Evolutionary conservation across 31 red algal species (phyloP).

Genomic region (Odonthalia washingtoniensis): DNA sequence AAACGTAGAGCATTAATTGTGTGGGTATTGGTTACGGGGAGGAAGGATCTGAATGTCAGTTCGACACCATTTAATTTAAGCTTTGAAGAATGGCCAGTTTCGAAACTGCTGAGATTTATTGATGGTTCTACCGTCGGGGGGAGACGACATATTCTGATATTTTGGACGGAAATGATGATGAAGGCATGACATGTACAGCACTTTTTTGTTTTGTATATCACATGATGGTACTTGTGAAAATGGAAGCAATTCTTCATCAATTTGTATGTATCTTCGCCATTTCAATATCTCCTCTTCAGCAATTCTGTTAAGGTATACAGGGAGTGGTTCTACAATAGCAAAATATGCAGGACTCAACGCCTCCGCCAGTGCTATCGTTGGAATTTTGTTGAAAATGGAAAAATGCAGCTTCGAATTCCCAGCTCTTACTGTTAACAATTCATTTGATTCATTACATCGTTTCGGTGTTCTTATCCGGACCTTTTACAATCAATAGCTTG

Average conservation of each 20-base stretch:
- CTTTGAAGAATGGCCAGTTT: conserved; percentile 61
- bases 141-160: background rate
- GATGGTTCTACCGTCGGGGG: conserved; percentile 51
- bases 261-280: conserved; percentile 60
- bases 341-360: conserved; percentile 63
- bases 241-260: conserved; percentile 53
- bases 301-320: conserved; percentile 58
- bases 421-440: conserved; percentile 76
- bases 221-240: background rate
- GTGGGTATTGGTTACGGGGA: too few relatives aligned
- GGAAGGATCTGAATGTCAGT: too few relatives aligned
- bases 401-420: conserved; percentile 80
- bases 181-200: conserved; percentile 7
- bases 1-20: too few relatives aligned
- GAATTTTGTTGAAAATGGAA: conserved; percentile 85
- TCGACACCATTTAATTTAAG: conserved; percentile 65
- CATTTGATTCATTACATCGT: conserved; percentile 83
- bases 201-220: conserved; percentile 5
- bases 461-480: conserved; percentile 73
- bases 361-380: conserved; percentile 72
- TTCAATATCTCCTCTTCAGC: conserved; percentile 51
- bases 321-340: conserved; percentile 64
- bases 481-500: conserved; percentile 78
- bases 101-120: conserved; percentile 50
- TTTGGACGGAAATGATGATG: conserved; percentile 26